Base-by-base conservation (phyloP, 176 grass and related monocot genomes). In the Cenchrus fungigraminus region DNA sequence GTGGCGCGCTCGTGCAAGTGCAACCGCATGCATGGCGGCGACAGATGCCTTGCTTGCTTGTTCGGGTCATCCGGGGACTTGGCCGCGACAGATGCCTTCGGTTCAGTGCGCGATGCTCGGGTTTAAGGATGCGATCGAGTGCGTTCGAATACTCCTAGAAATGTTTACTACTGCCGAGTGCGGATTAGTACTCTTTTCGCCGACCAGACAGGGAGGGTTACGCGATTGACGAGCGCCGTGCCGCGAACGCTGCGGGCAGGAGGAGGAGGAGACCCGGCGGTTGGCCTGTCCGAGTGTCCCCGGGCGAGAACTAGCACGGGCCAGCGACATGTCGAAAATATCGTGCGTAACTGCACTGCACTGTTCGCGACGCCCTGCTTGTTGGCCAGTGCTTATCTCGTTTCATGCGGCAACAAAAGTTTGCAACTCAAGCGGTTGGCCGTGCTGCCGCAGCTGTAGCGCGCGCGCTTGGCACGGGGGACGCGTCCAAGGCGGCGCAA, bases 401-500 rank as follows among this genome's bases (percentile, higher is more conserved):
- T 40, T 40, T 40, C 37, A 40, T n/a, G 56, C 51, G 56, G 56
- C 47, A 53, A 14, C 5, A 47, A 32, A 44, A 1, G 4, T 11
- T 7, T 54, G 63, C 8, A 19, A 65, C 13, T 13, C 29, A 54
- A 12, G n/a, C 45, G 0, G 7, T 57, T 79, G 61, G 70, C 68
- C 2, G 16, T 4, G 54, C 67, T 0, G 11, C 45, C 22, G 2
- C 20, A n/a, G 61, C 49, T 59, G 17, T 32, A 19, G n/a, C 67
- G 10, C 14, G n/a, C 67, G 10, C 14, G 9, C 19, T 65, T 65
- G 77, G 45, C 46, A 66, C 15, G 25, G 34, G 55, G 42, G 45
- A 40, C 29, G 34, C 10, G 29, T 81, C 82, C 82, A 80, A 32
- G 61, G 87, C 25, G 68, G 83, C 42, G 67, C 88, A 82, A 82